These are phyloP conservation scores for Prunus salicina DNA, from an alignment of 306 rosid species.

Conservation along the genomic window DNA sequence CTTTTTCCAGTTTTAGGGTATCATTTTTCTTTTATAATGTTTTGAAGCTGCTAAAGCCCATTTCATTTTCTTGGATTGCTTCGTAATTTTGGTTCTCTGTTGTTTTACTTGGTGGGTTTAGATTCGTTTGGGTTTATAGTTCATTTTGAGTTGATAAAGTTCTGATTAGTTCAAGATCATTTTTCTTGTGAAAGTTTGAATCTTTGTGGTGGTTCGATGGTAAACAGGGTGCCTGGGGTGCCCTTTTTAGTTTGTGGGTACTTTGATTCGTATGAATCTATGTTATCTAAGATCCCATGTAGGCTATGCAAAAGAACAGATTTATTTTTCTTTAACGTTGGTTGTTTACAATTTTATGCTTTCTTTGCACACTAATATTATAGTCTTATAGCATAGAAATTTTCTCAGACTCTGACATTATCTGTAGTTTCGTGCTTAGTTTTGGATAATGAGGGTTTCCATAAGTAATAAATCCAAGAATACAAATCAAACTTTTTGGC, in stretches of 20 bases:
- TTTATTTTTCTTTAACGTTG: background rate
- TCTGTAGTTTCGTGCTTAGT: background rate
- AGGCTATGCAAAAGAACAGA: background rate
- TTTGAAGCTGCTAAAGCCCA: background rate
- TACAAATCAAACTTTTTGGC: background rate
- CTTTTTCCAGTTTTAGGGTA: constrained; percentile 24
- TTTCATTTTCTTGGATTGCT: background rate
- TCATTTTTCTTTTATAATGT: background rate
- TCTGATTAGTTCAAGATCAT: constrained; percentile 37
- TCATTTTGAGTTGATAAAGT: background rate
- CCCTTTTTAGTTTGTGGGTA: background rate
- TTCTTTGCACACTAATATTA: too few species aligned
- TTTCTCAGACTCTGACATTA: too few species aligned
- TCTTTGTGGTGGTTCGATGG: constrained; percentile 7
- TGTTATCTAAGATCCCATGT: background rate
- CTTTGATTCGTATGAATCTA: background rate
- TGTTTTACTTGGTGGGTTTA: background rate
- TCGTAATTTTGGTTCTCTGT: background rate
- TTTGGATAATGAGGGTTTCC: background rate
- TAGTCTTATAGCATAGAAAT: too few species aligned
- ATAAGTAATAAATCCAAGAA: background rate
- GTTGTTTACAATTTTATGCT: background rate
- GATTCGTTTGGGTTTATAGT: background rate
- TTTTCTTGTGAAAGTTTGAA: background rate
- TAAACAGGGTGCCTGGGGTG: background rate